phyloP scores from a whole-genome alignment of 2,329 filamentous ascomycete species.

The Byssoonygena ceratinophila region DNA sequence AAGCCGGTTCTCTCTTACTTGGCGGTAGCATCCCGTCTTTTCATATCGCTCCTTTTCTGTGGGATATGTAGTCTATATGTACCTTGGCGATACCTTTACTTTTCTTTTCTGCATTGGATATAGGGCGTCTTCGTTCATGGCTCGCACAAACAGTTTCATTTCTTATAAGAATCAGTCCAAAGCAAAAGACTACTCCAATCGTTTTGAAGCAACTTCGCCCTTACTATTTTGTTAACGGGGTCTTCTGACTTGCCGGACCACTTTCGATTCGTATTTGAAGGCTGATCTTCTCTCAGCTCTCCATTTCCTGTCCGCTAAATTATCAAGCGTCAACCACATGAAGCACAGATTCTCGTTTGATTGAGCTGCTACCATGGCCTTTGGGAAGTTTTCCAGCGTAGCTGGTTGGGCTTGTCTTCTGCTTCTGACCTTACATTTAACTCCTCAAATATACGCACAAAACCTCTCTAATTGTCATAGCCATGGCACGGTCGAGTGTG shows the following conservation, averaged over 20 bases:
- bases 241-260: neutral
- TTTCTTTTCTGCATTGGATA: neutral
- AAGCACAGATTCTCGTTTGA: neutral
- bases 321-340: neutral
- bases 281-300: neutral
- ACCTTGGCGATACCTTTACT: neutral
- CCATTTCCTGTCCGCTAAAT: neutral
- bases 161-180: neutral
- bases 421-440: neutral
- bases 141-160: neutral
- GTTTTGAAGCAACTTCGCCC: neutral
- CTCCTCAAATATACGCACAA: constrained; percentile 10
- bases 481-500: constrained; percentile 22
- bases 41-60: neutral
- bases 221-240: neutral
- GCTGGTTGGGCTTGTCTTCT: constrained; percentile 1
- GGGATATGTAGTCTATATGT: neutral
- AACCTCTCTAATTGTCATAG: constrained; percentile 26
- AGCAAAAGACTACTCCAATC: neutral
- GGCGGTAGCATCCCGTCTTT: constrained; percentile 4
- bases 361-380: neutral
- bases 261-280: constrained; percentile 7
- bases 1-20: neutral
- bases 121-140: neutral
- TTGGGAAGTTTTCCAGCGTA: neutral